Conservation (phyloP, 768 basidiomycete species). For the Macrolepiota dolichaula region DNA sequence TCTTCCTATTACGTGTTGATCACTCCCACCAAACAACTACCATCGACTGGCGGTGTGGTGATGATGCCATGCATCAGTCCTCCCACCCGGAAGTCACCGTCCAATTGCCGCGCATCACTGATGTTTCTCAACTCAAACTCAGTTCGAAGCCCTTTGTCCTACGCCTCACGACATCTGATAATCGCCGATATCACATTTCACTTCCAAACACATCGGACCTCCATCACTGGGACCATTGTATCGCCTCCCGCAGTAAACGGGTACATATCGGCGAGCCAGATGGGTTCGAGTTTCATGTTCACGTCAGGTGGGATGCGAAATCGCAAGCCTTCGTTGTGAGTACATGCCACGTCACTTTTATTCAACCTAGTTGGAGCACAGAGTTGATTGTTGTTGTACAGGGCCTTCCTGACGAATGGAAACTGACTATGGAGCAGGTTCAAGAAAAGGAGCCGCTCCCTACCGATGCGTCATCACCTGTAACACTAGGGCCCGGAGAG, state of each 20-base stretch:
- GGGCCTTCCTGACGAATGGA: conserved; percentile 13
- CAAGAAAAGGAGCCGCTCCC: neutral
- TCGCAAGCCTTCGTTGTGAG: conserved; percentile 9
- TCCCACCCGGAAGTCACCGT: conserved; percentile 11
- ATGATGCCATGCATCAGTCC: conserved; percentile 6
- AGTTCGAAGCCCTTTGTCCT: conserved; percentile 11
- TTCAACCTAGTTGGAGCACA: neutral
- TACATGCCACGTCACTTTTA: neutral
- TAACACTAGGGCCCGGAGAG: neutral
- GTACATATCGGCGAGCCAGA: conserved; percentile 3
- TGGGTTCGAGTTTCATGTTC: conserved; percentile 12
- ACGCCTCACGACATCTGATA: conserved; percentile 6
- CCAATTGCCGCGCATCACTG: conserved; percentile 10
- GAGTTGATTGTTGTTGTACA: neutral
- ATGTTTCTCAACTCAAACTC: conserved; percentile 14
- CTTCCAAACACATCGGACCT: conserved; percentile 12
- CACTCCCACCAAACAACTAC: neutral
- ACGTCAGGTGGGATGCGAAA: conserved; percentile 8
- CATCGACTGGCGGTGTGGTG: neutral
- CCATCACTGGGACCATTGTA: conserved; percentile 1
- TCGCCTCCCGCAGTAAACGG: conserved; percentile 8
- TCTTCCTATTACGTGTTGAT: neutral
- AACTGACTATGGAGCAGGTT: conserved; percentile 1
- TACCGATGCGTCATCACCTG: neutral
- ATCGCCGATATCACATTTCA: conserved; percentile 10